Base-by-base conservation (phyloP, 371 early-diverging fungal species). In the Zopfochytrium polystomum region DNA sequence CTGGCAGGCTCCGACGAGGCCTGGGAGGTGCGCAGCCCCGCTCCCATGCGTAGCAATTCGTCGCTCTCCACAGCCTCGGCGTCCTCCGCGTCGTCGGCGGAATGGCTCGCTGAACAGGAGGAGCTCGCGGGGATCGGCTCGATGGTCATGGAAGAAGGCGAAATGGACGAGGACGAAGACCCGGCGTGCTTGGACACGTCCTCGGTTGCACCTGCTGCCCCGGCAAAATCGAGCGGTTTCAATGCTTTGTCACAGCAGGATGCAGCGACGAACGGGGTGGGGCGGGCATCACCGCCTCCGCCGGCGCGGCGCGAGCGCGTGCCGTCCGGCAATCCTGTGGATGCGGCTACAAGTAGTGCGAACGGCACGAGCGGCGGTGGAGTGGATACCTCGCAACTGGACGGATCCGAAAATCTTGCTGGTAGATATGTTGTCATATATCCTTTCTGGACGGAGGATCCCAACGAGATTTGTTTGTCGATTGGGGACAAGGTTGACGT, bases 141-240 rank as follows among this genome's bases (percentile, higher is more conserved):
- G 42, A 42, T 42, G 42, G 42, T n/a, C 11, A 42, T n/a, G 42
- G 42, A 42, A 42, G 42, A n/a, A 42, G 42, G n/a, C n/a, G n/a
- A n/a, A n/a, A n/a, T 42, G n/a, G 42, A 42, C 13, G 42, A 42
- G n/a, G 42, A 42, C 11, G 42, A 42, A n/a, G 42, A 42, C 42
- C 42, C 42, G 11, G 42, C 42, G 11, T 42, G 42, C n/a, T 42
- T 42, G n/a, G n/a, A n/a, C n/a, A n/a, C n/a, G n/a, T n/a, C n/a
- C n/a, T n/a, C n/a, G n/a, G n/a, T n/a, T n/a, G n/a, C n/a, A n/a
- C n/a, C n/a, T n/a, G n/a, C n/a, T n/a, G n/a, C n/a, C n/a, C n/a
- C n/a, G n/a, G n/a, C n/a, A n/a, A n/a, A n/a, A n/a, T n/a, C n/a
- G n/a, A n/a, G n/a, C n/a, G n/a, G n/a, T n/a, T n/a, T n/a, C n/a